These are phyloP conservation scores for Aspergillus sp. DNA, from an alignment of 2,329 filamentous ascomycete species.

Conservation along the genomic window DNA sequence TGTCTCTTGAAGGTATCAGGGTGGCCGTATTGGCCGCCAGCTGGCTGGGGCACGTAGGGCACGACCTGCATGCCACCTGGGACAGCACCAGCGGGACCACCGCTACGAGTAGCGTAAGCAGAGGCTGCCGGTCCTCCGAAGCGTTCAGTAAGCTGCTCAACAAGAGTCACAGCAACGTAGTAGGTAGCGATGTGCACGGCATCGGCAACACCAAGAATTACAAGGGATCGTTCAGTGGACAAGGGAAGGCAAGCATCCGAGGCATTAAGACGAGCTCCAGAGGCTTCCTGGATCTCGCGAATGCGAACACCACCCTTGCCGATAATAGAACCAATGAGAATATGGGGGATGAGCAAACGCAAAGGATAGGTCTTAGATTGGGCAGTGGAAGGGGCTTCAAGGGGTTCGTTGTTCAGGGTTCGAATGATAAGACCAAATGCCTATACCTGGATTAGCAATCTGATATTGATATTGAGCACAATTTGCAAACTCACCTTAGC, in stretches of 20 bases:
- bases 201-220: conserved; percentile 95
- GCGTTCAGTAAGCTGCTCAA: conserved; percentile 93
- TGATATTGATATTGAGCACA: conserved; percentile 10
- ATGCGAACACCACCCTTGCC: conserved; percentile 95
- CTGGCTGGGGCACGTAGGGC: conserved; percentile 92
- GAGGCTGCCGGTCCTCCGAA: conserved; percentile 95
- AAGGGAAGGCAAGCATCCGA: conserved; percentile 92
- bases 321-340: conserved; percentile 97
- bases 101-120: conserved; percentile 94
- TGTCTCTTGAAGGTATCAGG: conserved; percentile 78
- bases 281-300: conserved; percentile 96
- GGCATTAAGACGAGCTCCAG: conserved; percentile 90
- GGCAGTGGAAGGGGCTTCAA: conserved; percentile 80
- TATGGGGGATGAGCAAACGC: conserved; percentile 89
- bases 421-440: conserved; percentile 97
- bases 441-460: conserved; percentile 40
- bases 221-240: conserved; percentile 94
- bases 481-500: conserved; percentile 67
- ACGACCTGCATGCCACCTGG: conserved; percentile 98
- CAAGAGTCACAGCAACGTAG: conserved; percentile 95
- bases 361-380: conserved; percentile 97
- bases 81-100: conserved; percentile 86
- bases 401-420: conserved; percentile 93
- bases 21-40: conserved; percentile 86
- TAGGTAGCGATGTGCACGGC: conserved; percentile 98